Conservation (phyloP, 495 filamentous ascomycete species). For the Talaromyces adpressus region DNA sequence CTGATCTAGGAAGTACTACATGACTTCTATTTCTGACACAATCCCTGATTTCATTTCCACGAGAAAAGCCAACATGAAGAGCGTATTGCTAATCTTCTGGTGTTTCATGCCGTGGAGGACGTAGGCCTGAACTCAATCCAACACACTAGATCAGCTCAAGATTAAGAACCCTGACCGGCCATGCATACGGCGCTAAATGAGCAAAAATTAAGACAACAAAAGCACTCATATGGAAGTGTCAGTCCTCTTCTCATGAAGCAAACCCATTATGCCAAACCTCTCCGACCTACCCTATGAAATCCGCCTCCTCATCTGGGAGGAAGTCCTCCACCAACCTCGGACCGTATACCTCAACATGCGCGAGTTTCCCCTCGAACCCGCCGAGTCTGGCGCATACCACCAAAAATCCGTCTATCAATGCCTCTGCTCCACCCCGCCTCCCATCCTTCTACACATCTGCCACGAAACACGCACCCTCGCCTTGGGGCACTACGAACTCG, state of each 20-base stretch:
- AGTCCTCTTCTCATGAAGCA: background rate
- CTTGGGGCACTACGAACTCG: background rate
- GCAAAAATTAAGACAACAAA: too few species aligned
- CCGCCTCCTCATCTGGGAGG: background rate
- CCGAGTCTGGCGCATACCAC: background rate
- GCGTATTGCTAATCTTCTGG: background rate
- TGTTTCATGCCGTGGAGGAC: background rate
- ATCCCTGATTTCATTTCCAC: background rate
- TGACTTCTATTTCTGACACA: background rate
- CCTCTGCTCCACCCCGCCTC: background rate
- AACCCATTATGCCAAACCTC: background rate
- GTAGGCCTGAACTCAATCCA: background rate
- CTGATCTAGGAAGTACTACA: background rate
- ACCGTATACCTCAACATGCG: background rate
- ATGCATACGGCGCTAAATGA: background rate
- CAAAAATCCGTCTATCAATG: background rate
- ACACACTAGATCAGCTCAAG: background rate
- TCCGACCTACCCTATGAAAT: background rate
- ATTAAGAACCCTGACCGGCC: background rate
- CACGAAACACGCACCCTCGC: background rate
- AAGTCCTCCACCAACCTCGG: background rate
- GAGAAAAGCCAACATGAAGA: background rate
- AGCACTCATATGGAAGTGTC: too few species aligned
- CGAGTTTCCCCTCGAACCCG: background rate
- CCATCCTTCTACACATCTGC: background rate